Percentiles rank a stretch among this genome's conserved stretches.
phyloP scores from a whole-genome alignment of 805 yeast genomes.

The Wickerhamomyces sydowiorum region DNA sequence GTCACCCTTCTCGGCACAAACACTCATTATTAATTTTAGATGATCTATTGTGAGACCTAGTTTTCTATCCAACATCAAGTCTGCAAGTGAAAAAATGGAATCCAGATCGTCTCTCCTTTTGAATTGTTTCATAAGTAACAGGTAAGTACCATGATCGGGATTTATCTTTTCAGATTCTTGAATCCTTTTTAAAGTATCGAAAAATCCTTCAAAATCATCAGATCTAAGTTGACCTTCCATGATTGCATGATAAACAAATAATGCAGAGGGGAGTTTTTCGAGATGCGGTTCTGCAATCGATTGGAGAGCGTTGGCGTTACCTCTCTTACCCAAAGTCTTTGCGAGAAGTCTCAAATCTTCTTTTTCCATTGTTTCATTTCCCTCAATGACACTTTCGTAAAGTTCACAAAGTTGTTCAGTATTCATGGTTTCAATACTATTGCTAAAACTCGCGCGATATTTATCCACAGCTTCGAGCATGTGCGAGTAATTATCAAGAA shows the following conservation, averaged over 20 bases:
- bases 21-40: background rate
- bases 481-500: too few species aligned
- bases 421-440: background rate
- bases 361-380: background rate
- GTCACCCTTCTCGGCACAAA: background rate
- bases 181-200: background rate
- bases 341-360: too few species aligned
- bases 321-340: background rate
- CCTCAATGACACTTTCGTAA: background rate
- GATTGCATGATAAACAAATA: background rate
- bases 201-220: background rate
- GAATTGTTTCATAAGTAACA: background rate
- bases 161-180: background rate
- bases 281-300: background rate
- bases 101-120: background rate
- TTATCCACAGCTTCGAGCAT: too few species aligned
- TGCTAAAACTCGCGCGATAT: too few species aligned
- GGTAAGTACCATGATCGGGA: background rate
- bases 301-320: background rate
- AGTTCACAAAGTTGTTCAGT: background rate
- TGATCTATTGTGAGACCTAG: background rate
- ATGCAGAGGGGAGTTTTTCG: background rate
- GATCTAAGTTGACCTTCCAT: background rate
- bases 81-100: background rate
- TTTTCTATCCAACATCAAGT: background rate